Evolutionary conservation across 306 rosid species (phyloP).

Genomic region (Alnus glutinosa): DNA sequence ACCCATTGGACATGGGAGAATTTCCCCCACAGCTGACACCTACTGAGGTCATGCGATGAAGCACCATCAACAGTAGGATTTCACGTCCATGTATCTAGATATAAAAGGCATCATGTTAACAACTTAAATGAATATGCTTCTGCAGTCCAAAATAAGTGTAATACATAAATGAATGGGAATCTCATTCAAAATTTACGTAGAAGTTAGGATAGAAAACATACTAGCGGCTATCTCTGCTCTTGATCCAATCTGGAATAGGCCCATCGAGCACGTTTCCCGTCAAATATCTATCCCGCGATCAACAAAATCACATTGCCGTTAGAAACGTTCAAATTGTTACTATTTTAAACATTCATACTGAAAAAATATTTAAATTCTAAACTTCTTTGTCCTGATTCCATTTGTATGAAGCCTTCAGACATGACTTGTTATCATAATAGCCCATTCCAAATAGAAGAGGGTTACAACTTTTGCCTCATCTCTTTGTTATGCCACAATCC

Average conservation of each 20-base stretch:
- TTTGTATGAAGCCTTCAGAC: neutral
- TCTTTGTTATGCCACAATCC: neutral
- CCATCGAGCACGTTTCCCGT: constrained; percentile 30
- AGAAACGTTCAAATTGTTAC: neutral
- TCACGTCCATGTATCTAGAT: neutral
- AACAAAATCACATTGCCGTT: neutral
- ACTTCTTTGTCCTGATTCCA: neutral
- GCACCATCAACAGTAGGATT: neutral
- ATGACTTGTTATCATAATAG: neutral
- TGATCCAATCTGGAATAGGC: constrained; percentile 35
- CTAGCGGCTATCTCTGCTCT: constrained; percentile 16
- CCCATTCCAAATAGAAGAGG: neutral
- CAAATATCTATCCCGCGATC: constrained; percentile 21
- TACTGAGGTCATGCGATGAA: neutral
- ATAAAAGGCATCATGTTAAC: neutral
- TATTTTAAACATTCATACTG: neutral
- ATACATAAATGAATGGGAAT: neutral
- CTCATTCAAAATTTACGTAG: neutral
- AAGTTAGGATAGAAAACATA: constrained; percentile 1
- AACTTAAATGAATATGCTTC: neutral
- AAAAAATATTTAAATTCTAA: neutral
- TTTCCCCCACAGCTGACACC: neutral
- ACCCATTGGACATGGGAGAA: neutral
- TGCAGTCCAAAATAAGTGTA: neutral
- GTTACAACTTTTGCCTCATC: neutral